These are phyloP conservation scores for Colletotrichum brevisporum DNA, from an alignment of 2,329 filamentous ascomycete species.

Conservation along the genomic window DNA sequence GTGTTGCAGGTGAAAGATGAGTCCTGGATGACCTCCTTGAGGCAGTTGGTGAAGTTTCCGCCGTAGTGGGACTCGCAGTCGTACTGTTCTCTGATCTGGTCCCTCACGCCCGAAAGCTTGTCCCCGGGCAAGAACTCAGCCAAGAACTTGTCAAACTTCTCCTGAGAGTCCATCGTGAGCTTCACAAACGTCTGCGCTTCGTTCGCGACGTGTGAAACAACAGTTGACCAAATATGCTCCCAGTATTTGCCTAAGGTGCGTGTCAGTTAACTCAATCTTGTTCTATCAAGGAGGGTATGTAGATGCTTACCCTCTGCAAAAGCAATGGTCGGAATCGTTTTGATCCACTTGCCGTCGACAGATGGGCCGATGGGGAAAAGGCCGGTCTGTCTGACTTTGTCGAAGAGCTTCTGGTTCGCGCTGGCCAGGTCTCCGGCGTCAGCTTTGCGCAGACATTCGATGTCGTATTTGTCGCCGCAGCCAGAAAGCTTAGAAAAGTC, in stretches of 20 bases:
- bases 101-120: conserved; percentile 44
- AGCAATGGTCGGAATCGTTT: conserved; percentile 50
- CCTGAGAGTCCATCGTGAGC: conserved; percentile 48
- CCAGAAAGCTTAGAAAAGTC: conserved; percentile 50
- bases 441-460: conserved; percentile 48
- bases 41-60: conserved; percentile 44
- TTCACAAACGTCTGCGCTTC: conserved; percentile 50
- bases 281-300: too few species aligned
- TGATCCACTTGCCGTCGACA: conserved; percentile 49
- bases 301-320: conserved; percentile 42
- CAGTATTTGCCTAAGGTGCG: conserved; percentile 38
- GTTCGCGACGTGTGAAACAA: conserved; percentile 49
- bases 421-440: conserved; percentile 42
- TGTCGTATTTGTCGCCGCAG: conserved; percentile 44
- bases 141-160: conserved; percentile 50
- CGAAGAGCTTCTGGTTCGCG: conserved; percentile 48
- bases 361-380: conserved; percentile 51
- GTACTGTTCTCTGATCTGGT: conserved; percentile 9
- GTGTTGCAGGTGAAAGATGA: conserved; percentile 55
- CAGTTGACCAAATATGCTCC: conserved; percentile 46
- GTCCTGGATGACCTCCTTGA: conserved; percentile 49
- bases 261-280: background rate
- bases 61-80: background rate
- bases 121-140: conserved; percentile 49
- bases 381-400: conserved; percentile 44